Evolutionary conservation across 768 basidiomycete genomes (phyloP).

Genomic region (Boletellus emodensis): DNA sequence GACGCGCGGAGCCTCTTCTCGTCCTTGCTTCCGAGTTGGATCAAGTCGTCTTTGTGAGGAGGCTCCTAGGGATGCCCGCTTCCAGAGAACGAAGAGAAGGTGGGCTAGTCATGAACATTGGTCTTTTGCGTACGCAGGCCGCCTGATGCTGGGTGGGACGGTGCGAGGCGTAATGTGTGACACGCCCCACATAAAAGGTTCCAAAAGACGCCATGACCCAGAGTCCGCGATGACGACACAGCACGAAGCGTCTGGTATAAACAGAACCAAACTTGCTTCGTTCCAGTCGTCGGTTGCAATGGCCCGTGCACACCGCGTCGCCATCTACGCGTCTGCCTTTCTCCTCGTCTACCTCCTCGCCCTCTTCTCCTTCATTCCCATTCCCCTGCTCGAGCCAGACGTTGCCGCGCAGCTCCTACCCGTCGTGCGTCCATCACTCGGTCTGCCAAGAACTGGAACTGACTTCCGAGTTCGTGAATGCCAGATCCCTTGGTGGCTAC

Average conservation of each 20-base stretch:
- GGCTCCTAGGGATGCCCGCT: background rate
- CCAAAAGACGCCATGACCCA: constrained; percentile 48
- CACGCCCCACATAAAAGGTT: constrained; percentile 62
- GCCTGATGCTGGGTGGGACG: constrained; percentile 53
- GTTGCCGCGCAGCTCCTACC: constrained; percentile 6
- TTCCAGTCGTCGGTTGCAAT: too few relatives aligned
- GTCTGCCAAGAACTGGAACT: background rate
- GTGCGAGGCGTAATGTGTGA: constrained; percentile 52
- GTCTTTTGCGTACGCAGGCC: constrained; percentile 49
- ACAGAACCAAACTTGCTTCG: too few relatives aligned
- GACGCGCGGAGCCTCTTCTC: constrained; percentile 52
- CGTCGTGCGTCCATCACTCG: constrained; percentile 9
- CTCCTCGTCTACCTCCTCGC: constrained; percentile 40
- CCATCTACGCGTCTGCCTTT: constrained; percentile 40
- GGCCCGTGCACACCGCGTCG: constrained; percentile 36
- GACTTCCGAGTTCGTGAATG: background rate
- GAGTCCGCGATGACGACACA: too few relatives aligned
- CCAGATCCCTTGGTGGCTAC: constrained; percentile 79
- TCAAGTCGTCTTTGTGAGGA: constrained; percentile 21
- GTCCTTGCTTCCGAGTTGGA: constrained; percentile 49
- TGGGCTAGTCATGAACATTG: constrained; percentile 1
- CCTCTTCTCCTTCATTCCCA: constrained; percentile 3
- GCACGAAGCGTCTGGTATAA: too few relatives aligned
- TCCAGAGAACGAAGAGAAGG: background rate
- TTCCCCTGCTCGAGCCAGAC: constrained; percentile 14